Evolutionary conservation across 352 stramenopile genomes (phyloP), one percentile per base, ranked within the genome.

Genomic region (Pythium angustatum): DNA sequence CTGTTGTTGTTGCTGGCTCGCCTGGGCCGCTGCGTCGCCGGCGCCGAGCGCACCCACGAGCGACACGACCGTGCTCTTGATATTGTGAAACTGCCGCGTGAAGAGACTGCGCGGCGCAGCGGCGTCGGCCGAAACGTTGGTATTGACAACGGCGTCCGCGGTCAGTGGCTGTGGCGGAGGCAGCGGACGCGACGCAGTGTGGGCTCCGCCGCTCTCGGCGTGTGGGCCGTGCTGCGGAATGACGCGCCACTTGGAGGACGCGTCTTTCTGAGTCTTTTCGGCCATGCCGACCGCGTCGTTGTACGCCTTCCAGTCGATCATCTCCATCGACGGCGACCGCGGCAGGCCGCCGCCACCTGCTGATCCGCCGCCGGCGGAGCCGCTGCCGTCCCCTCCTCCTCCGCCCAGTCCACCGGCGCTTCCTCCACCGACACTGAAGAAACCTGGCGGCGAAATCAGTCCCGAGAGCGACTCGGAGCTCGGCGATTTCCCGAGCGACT

Each of bases 231-330:
- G 79, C 64, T 94, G 85, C 26, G 85, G 85, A 30, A 94, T 94
- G 28, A 91, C 82, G 22, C 82, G 77, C 85, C 85, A 94, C 58
- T 90, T 90, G 33, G 71, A 53, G 12, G 71, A 48, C 27, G 30
- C 30, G 49, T 86, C 81, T 40, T 89, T 88, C 38, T 83, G 76
- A 0, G 66, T 62, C 58, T 88, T 87, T 51, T 92, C 83, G 3
- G 59, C 67, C 22, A 64, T 64, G 22, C 62, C 67, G 17, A 62
- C 66, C 1, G 81, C 75, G 26, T 94, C 85, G 54, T 94, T 94
- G 72, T 92, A 91, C 55, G 81, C 78, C 59, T 94, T 94, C 85
- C 85, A 94, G 72, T 94, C 85, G 57, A 94, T 94, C 49, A 88
- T 87, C 45, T 91, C 85, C 50, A 82, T 87, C 27, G 83, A 90